phyloP scores from a whole-genome alignment of 257 asterid genomes.

The Salvia splendens region DNA sequence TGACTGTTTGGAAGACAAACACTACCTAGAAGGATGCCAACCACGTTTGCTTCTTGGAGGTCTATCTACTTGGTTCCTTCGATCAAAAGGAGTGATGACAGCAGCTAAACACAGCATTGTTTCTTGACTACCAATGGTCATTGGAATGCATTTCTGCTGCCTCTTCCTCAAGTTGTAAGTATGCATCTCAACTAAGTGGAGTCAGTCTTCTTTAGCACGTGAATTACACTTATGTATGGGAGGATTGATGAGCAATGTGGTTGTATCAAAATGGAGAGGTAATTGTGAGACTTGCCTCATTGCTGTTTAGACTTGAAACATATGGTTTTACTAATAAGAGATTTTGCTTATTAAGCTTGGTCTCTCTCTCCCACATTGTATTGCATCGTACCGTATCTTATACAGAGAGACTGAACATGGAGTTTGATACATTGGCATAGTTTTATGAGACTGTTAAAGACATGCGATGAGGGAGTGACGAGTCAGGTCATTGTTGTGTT shows the following conservation, averaged over 20 bases:
- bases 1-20: conserved; percentile 66
- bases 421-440: background rate
- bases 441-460: too few relatives aligned
- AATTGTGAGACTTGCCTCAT: background rate
- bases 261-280: background rate
- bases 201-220: background rate
- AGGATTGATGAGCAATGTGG: background rate
- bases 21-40: conserved; percentile 30
- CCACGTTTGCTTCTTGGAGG: background rate
- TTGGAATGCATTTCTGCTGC: conserved; percentile 1
- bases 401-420: background rate
- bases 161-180: background rate
- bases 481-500: too few relatives aligned
- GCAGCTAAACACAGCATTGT: background rate
- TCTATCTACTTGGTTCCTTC: background rate
- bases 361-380: too few relatives aligned
- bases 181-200: background rate
- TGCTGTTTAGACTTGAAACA: background rate
- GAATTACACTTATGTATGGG: background rate
- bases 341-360: background rate
- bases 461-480: too few relatives aligned
- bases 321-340: background rate
- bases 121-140: background rate
- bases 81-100: background rate
- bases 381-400: background rate